phyloP scores from a whole-genome alignment of 805 yeast genomes.

The Candida montana region DNA sequence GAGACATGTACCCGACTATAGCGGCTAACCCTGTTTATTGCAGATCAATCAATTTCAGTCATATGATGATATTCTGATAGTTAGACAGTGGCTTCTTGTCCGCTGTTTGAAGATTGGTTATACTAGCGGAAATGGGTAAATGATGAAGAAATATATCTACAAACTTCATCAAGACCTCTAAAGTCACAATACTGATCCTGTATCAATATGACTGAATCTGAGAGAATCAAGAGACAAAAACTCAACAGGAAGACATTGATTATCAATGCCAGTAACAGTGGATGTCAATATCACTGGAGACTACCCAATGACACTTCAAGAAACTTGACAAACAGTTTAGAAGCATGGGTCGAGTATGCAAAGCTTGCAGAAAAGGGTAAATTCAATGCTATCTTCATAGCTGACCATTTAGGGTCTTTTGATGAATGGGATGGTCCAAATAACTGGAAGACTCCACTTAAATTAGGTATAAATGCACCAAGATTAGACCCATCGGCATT shows the following conservation, averaged over 20 bases:
- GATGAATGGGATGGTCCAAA: constrained; percentile 33
- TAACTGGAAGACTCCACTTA: constrained; percentile 11
- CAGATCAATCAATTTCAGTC: no score
- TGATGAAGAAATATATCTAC: no score
- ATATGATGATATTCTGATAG: no score
- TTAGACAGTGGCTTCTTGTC: no score
- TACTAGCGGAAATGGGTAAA: no score
- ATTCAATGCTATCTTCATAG: constrained; percentile 31
- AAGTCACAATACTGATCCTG: no score
- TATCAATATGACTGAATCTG: no score
- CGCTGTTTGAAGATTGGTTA: no score
- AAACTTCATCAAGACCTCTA: no score
- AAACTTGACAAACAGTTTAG: constrained; percentile 2
- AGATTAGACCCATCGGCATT: constrained; percentile 26
- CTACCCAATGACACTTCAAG: constrained; percentile 5
- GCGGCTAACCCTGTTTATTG: no score
- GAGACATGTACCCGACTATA: no score
- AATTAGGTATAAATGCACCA: constrained; percentile 17
- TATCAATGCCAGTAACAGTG: constrained; percentile 4
- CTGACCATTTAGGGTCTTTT: constrained; percentile 34
- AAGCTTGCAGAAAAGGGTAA: constrained; percentile 31
- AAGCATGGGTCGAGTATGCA: constrained; percentile 28
- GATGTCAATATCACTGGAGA: constrained; percentile 3
- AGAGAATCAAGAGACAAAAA: constrained; percentile 1
- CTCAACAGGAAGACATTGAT: constrained; percentile 4